Evolutionary conservation across 176 grass and related monocot species (phyloP), one percentile per base, ranked within the genome.

Genomic region (Oryza punctata): DNA sequence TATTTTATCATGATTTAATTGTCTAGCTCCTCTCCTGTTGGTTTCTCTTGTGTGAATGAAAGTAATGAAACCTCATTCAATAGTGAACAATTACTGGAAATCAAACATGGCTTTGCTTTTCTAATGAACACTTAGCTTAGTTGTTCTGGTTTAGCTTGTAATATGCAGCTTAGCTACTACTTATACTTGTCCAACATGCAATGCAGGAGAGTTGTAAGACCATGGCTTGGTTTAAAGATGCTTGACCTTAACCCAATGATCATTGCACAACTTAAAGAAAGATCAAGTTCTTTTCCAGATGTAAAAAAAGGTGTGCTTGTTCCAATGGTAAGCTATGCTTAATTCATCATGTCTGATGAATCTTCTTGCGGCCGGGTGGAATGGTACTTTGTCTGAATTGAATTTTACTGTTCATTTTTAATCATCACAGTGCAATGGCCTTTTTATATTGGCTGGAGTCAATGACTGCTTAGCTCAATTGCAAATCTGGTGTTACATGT

Each of bases 201-300:
- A 76, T 92, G 88, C 82, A 95, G 91, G 84, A 93, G 85, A 93
- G 95, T 95, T 37, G 72, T 91, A 14, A 83, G 85, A 69, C 96
- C 91, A 37, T 98, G 96, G 91, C 88, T 95, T 84, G 96, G 96
- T 67, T 76, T 95, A 72, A 93, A 88, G n/a, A 98, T 93, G 93
- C 79, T 93, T 66, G 89, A 93, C 79, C 91, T 98, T 67, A 91
- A 95, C 38, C 85, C 83, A 76, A 88, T 86, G 91, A 77, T 77
- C 75, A 83, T 95, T 88, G 69, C 82, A 70, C 89, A 98, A 57
- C 87, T 95, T 60, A 93, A 95, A 94, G 87, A 88, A 89, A 98
- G 81, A 82, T 84, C 87, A 88, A 50, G 38, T 73, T 83, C 76
- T 63, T 98, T 95, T 91, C 89, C 92, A 80, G 82, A 91, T 88